phyloP scores from a whole-genome alignment of 108 stramenopile species.

The Nannochloropsis granulata region DNA sequence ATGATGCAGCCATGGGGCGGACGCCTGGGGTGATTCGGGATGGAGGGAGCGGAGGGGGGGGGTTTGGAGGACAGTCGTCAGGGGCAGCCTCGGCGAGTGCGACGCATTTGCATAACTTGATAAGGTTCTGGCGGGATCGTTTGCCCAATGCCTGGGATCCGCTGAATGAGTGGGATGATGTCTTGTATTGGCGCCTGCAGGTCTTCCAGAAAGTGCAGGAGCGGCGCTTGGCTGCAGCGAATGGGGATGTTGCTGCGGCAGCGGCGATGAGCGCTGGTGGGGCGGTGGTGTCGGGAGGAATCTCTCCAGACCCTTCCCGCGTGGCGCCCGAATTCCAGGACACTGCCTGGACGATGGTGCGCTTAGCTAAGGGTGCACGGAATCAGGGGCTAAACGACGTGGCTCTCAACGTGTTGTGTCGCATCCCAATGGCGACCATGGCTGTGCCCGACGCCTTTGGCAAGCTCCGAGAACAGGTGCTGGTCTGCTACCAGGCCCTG shows the following conservation, averaged over 20 bases:
- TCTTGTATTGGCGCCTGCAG: conserved; percentile 67
- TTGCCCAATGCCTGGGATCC: conserved; percentile 72
- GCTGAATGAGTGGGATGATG: conserved; percentile 68
- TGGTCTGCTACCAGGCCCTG: conserved; percentile 48
- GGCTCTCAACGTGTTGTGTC: conserved; percentile 14
- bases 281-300: not conserved
- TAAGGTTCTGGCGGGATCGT: conserved; percentile 65
- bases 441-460: conserved; percentile 58
- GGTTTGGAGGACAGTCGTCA: not conserved
- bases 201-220: conserved; percentile 60
- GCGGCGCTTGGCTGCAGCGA: not conserved
- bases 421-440: conserved; percentile 18
- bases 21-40: conserved; percentile 18
- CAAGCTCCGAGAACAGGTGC: conserved; percentile 81
- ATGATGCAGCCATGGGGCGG: conserved; percentile 50
- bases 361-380: conserved; percentile 62
- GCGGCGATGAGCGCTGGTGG: not conserved
- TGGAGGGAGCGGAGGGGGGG: not conserved
- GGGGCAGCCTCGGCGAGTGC: not conserved
- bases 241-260: not conserved
- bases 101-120: not conserved
- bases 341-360: conserved; percentile 70
- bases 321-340: conserved; percentile 70
- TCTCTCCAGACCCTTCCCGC: conserved; percentile 42
- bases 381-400: conserved; percentile 53